Evolutionary conservation across 805 yeast genomes (phyloP), one percentile per base, ranked within the genome.

Genomic region (Yamadazyma tumulicola): DNA sequence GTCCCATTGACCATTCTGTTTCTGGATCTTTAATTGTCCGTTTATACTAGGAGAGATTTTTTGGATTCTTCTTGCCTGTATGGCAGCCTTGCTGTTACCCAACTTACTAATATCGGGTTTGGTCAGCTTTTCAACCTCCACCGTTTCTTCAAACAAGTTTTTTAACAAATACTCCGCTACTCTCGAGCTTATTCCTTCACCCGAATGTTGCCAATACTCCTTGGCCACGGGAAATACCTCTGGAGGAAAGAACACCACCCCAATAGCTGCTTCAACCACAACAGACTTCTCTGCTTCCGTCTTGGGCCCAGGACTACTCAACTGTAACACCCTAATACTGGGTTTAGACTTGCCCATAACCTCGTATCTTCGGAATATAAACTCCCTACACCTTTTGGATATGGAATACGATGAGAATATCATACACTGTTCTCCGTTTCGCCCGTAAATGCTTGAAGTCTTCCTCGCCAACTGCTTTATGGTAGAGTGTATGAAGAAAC

Each of bases 131-230:
- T 27, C 26, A n/a, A 22, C 8, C 10, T 49, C 45, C 6, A 24
- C 13, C 6, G 6, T 16, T 6, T 45, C 40, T 10, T 55, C 38
- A 26, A 50, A 72, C 52, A 83, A 60, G 52, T 79, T 85, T 41
- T 76, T 77, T 39, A 83, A 59, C 31, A 85, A 78, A 51, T 86
- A 93, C 57, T 89, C 96, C 1, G 88, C 97, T 54, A 81, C 64
- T 49, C 97, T 69, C 22, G 96, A 85, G 11, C 96, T 85, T 18
- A 93, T 75, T n/a, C 96, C 96, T 58, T 91, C 97, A 18, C 99
- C 99, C 0, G 95, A 69, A 52, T 89, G 96, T 57, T 91, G 97
- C 98, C 98, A 93, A 61, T 86, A 93, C 48, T 78, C 78, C 54
- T 86, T 88, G 25, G 93, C 89, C 4, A 84, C 56, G 1, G 75